These are phyloP conservation scores for Dryas octopetala DNA, from an alignment of 306 rosid species.

Conservation along the genomic window DNA sequence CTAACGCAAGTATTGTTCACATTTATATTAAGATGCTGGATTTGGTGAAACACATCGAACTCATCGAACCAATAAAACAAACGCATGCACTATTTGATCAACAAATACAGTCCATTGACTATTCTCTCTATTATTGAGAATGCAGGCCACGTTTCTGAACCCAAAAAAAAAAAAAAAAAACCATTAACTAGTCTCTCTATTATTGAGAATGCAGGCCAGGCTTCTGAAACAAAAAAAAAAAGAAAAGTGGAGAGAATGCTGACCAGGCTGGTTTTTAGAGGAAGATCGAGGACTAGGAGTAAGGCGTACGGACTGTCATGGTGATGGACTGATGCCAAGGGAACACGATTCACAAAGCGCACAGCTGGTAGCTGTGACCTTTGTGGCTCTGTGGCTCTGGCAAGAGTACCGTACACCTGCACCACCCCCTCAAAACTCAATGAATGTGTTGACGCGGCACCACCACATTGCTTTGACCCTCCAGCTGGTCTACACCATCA, in stretches of 20 bases:
- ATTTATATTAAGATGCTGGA: too few relatives aligned
- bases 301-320: constrained; percentile 11
- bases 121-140: too few relatives aligned
- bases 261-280: constrained; percentile 24
- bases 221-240: too few relatives aligned
- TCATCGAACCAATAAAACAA: too few relatives aligned
- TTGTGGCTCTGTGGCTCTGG: not conserved
- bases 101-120: too few relatives aligned
- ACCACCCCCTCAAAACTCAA: not conserved
- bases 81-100: too few relatives aligned
- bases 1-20: too few relatives aligned
- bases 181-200: not conserved
- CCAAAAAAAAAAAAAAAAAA: too few relatives aligned
- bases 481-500: constrained; percentile 8
- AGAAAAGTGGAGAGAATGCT: not conserved
- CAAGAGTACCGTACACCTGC: constrained; percentile 23
- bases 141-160: too few relatives aligned
- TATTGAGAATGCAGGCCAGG: not conserved
- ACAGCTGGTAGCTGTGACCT: not conserved
- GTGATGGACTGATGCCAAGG: not conserved
- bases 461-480: not conserved
- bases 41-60: too few relatives aligned
- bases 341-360: constrained; percentile 15
- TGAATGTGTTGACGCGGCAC: not conserved
- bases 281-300: too few relatives aligned